Percentiles rank a stretch among this genome's conserved stretches.
Conservation (phyloP, 2,329 filamentous ascomycete genomes). For the Rutstroemia sp. region DNA sequence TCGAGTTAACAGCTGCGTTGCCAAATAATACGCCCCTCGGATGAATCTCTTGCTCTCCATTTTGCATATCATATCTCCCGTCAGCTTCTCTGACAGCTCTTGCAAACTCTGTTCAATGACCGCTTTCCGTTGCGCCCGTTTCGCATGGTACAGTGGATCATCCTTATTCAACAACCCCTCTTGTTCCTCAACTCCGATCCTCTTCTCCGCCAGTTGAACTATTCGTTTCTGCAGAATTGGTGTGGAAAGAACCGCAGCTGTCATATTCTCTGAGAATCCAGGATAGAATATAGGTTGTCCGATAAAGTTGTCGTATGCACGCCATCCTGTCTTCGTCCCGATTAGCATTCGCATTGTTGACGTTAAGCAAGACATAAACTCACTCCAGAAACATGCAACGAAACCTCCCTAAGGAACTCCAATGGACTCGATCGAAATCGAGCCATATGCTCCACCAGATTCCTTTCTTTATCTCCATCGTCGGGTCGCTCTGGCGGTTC, state of each 20-base stretch:
- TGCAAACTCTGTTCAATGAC: conserved; percentile 67
- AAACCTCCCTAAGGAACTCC: conserved; percentile 86
- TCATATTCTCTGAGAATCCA: conserved; percentile 90
- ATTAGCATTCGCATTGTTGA: neutral
- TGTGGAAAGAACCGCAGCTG: conserved; percentile 65
- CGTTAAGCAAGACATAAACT: neutral
- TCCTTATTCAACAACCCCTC: conserved; percentile 58
- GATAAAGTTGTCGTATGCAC: conserved; percentile 82
- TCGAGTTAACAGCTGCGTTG: conserved; percentile 79
- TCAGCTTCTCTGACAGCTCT: conserved; percentile 78
- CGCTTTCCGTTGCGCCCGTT: conserved; percentile 46
- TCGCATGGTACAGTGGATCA: conserved; percentile 45
- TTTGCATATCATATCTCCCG: conserved; percentile 97
- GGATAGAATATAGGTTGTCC: conserved; percentile 91
- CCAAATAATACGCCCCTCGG: conserved; percentile 80
- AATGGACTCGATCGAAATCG: conserved; percentile 69
- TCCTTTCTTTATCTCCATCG: conserved; percentile 55
- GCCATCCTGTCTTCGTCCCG: conserved; percentile 64
- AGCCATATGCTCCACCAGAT: conserved; percentile 74
- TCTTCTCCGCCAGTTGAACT: conserved; percentile 64
- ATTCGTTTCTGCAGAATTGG: conserved; percentile 70
- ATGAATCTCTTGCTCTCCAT: conserved; percentile 95
- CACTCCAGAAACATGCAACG: conserved; percentile 76
- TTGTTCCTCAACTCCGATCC: conserved; percentile 68
- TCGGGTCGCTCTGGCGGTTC: conserved; percentile 37